Evolutionary conservation across 495 filamentous ascomycete species (phyloP).

Genomic region (Podospora australis): DNA sequence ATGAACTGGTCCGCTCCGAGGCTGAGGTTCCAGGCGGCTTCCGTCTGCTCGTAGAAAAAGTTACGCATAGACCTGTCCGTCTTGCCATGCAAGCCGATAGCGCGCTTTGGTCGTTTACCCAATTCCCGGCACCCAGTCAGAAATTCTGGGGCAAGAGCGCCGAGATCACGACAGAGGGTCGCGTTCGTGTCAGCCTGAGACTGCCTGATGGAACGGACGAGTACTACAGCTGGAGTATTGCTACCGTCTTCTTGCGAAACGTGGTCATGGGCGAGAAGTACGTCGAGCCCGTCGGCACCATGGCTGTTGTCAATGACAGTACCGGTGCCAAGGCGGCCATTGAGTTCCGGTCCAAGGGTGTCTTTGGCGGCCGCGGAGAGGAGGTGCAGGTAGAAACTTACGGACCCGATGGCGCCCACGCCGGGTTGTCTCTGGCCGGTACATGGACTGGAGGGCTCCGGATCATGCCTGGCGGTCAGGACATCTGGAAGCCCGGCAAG

Average conservation of each 20-base stretch:
- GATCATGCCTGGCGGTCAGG: constrained; percentile 53
- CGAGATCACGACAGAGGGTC: constrained; percentile 86
- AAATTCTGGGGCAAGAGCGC: constrained; percentile 99
- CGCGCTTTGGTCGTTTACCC: constrained; percentile 73
- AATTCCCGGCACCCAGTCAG: constrained; percentile 80
- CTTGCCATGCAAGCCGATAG: constrained; percentile 90
- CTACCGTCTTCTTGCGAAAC: constrained; percentile 87
- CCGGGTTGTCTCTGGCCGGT: constrained; percentile 60
- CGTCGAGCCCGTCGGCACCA: constrained; percentile 84
- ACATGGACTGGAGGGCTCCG: constrained; percentile 77
- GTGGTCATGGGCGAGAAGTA: constrained; percentile 98
- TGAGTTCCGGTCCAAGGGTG: constrained; percentile 86
- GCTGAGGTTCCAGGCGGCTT: constrained; percentile 61
- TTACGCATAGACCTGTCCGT: constrained; percentile 83
- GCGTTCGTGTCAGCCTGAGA: constrained; percentile 61
- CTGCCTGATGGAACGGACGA: constrained; percentile 61
- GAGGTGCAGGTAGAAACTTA: constrained; percentile 73
- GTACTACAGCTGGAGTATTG: constrained; percentile 73
- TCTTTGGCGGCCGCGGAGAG: constrained; percentile 92
- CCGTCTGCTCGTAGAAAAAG: constrained; percentile 87
- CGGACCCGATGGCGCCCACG: constrained; percentile 53
- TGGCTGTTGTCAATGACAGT: constrained; percentile 74
- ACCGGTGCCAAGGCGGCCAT: constrained; percentile 71
- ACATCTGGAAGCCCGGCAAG: constrained; percentile 70
- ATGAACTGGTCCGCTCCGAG: constrained; percentile 84